phyloP scores from a whole-genome alignment of 2,329 filamentous ascomycete species.

The Cladorrhinum sp. region DNA sequence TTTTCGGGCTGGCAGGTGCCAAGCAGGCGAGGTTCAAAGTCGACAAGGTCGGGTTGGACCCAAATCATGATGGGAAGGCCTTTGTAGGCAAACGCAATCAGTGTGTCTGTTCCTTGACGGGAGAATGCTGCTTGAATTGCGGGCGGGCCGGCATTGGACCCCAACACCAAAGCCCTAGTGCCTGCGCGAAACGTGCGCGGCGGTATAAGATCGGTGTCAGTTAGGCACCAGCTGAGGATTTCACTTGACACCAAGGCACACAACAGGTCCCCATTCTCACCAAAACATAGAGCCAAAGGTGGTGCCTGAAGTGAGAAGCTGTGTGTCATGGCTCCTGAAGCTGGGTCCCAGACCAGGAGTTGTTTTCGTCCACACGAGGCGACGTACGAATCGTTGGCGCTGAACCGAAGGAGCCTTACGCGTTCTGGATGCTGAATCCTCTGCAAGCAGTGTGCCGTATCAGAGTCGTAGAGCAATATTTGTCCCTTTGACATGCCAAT shows the following conservation, averaged over 20 bases:
- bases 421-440: slow-evolving; percentile 29
- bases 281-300: no score
- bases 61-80: slow-evolving; percentile 27
- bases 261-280: no score
- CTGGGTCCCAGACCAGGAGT: slow-evolving; percentile 25
- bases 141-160: no score
- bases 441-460: slow-evolving; percentile 23
- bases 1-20: slow-evolving; percentile 16
- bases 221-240: not conserved
- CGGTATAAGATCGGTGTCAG: no score
- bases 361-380: slow-evolving; percentile 26
- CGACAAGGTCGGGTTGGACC: slow-evolving; percentile 22
- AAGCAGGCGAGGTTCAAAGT: no score
- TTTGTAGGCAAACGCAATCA: slow-evolving; percentile 29
- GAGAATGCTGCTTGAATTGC: no score
- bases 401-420: slow-evolving; percentile 28
- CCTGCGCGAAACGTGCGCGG: no score
- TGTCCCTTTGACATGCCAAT: slow-evolving; percentile 32
- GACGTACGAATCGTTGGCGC: slow-evolving; percentile 26
- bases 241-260: no score
- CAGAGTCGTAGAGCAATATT: slow-evolving; percentile 31
- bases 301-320: slow-evolving; percentile 20
- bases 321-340: slow-evolving; percentile 16
- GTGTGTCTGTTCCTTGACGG: slow-evolving; percentile 13
- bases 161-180: no score